A percentile compares a stretch with the other conserved stretches of the same genome.
Evolutionary conservation across 2,329 filamentous ascomycete genomes (phyloP).

Genomic region (Venturia aucupariae): DNA sequence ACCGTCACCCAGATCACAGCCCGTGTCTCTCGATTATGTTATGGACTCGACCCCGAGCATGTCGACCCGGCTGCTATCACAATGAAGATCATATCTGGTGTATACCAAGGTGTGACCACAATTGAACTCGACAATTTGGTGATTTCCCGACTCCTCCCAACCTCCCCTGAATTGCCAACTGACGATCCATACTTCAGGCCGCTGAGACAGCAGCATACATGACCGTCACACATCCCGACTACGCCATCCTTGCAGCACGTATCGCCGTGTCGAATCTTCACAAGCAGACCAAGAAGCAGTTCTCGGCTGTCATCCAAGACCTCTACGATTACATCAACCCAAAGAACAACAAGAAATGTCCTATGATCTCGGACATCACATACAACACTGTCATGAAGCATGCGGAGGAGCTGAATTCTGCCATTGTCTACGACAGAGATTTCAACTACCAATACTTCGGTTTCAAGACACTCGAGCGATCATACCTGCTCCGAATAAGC

Average conservation of each 20-base stretch:
- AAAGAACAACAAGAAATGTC: slow-evolving; percentile 71
- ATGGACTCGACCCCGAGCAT: slow-evolving; percentile 90
- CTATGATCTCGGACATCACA: slow-evolving; percentile 89
- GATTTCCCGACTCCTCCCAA: slow-evolving; percentile 33
- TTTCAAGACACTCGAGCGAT: slow-evolving; percentile 98
- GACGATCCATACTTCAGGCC: slow-evolving; percentile 49
- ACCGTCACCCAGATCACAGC: slow-evolving; percentile 42
- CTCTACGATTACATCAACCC: slow-evolving; percentile 95
- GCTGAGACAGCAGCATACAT: slow-evolving; percentile 99
- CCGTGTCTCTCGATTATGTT: slow-evolving; percentile 93
- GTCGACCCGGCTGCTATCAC: slow-evolving; percentile 97
- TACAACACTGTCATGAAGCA: slow-evolving; percentile 94
- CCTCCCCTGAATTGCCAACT: slow-evolving; percentile 13
- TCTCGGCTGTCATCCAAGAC: slow-evolving; percentile 88
- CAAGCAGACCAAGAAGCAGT: slow-evolving; percentile 99
- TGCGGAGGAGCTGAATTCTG: slow-evolving; percentile 94
- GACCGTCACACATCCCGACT: slow-evolving; percentile 98
- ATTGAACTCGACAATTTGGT: slow-evolving; percentile 95
- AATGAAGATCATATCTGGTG: slow-evolving; percentile 98
- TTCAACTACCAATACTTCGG: slow-evolving; percentile 99
- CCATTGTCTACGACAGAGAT: slow-evolving; percentile 97
- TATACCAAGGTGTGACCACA: slow-evolving; percentile 96
- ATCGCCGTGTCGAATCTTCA: slow-evolving; percentile 99
- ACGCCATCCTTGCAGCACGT: slow-evolving; percentile 94
- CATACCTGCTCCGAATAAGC: slow-evolving; percentile 90